phyloP scores from a whole-genome alignment of 305 asterid genomes.

The Fraxinus ornus region DNA sequence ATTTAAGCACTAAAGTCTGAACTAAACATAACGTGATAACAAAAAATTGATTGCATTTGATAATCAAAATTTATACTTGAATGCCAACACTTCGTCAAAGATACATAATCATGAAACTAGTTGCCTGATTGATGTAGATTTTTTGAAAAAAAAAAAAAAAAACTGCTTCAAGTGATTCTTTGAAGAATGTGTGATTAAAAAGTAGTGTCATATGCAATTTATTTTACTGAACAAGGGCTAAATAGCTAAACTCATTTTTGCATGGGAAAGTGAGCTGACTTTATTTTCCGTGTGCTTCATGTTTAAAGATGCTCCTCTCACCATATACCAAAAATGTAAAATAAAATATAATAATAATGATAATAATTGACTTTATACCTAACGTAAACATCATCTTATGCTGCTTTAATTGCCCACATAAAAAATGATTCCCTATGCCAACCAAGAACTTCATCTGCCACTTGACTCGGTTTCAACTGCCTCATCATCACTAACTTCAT shows the following conservation, averaged over 20 bases:
- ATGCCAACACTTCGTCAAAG: not conserved
- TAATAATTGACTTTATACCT: not conserved
- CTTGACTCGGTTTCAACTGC: not conserved
- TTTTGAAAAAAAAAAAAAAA: not conserved
- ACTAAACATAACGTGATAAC: not conserved
- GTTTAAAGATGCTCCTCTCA: not conserved
- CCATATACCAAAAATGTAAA: not conserved
- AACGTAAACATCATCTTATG: not conserved
- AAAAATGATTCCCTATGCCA: slow-evolving; percentile 1
- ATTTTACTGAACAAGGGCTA: not conserved
- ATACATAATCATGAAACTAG: not conserved
- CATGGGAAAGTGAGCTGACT: not conserved
- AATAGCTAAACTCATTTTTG: not conserved
- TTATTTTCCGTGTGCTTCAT: not conserved
- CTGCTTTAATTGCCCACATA: not conserved
- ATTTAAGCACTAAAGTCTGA: not conserved
- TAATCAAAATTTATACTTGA: not conserved
- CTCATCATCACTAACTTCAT: not conserved
- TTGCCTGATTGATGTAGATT: not conserved
- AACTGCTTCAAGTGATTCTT: not conserved
- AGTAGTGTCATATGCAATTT: not conserved
- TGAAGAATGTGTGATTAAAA: not conserved
- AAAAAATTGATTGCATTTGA: not conserved
- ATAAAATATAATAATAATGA: too few species aligned
- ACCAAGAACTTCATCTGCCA: not conserved